A percentile compares a stretch with the other conserved stretches of the same genome.
phyloP scores from a whole-genome alignment of 106 monocot species.

The Phalaenopsis aphrodite region DNA sequence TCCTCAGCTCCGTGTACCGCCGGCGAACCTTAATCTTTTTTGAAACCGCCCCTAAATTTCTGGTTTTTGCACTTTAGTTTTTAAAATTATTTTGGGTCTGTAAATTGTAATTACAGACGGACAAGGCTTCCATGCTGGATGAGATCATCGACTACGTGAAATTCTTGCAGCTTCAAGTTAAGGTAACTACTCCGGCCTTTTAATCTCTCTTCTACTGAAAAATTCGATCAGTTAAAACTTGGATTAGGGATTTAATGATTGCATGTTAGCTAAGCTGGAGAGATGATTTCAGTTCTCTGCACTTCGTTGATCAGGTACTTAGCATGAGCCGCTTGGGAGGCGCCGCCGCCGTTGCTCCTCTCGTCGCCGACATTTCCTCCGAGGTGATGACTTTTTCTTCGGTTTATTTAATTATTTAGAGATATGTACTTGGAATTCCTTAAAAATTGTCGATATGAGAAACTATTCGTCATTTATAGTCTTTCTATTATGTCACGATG shows the following conservation, averaged over 20 bases:
- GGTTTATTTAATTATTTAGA: not conserved
- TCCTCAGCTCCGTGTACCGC: not conserved
- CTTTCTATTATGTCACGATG: too few species aligned
- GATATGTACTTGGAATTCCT: too few species aligned
- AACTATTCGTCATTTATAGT: too few species aligned
- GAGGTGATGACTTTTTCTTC: conserved; percentile 15
- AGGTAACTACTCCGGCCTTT: conserved; percentile 16
- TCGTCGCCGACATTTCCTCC: conserved; percentile 27
- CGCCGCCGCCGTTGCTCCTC: conserved; percentile 33
- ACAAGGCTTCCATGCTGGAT: conserved; percentile 65
- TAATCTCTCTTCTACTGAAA: not conserved
- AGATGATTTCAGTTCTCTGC: not conserved
- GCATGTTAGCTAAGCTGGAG: not conserved
- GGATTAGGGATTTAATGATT: not conserved
- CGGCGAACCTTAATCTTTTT: not conserved
- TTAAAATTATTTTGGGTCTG: not conserved
- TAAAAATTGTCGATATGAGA: too few species aligned
- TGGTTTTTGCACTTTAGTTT: not conserved
- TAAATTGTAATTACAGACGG: conserved; percentile 27
- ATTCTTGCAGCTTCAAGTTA: conserved; percentile 59
- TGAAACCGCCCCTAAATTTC: not conserved
- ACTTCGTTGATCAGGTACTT: conserved; percentile 14
- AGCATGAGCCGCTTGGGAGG: conserved; percentile 40
- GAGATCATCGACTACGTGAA: conserved; percentile 67
- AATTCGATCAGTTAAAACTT: not conserved